phyloP scores from a whole-genome alignment of 164 flowering plant genomes.

The Paratinospora sagittata region DNA sequence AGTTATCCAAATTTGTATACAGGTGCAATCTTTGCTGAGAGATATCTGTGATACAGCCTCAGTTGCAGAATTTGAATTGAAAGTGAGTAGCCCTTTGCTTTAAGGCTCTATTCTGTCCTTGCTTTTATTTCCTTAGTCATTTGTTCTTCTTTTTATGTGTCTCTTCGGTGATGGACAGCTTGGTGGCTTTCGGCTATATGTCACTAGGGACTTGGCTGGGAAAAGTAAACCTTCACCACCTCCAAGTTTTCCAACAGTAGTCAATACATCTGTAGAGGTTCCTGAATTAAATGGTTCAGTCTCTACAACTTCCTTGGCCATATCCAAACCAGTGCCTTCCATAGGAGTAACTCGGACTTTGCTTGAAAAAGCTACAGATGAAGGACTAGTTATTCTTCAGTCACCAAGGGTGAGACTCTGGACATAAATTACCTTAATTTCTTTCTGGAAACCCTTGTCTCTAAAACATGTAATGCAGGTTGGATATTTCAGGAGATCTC shows the following conservation, averaged over 20 bases:
- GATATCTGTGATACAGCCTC: constrained; percentile 67
- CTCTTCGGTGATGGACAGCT: constrained; percentile 34
- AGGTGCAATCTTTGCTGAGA: constrained; percentile 63
- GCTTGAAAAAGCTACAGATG: constrained; percentile 65
- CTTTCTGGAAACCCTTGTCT: background rate
- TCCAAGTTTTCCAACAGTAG: constrained; percentile 29
- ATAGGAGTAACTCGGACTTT: constrained; percentile 25
- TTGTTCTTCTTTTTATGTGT: background rate
- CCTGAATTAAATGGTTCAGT: constrained; percentile 44
- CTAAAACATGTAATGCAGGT: constrained; percentile 45
- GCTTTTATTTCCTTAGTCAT: background rate
- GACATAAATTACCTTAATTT: background rate
- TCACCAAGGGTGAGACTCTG: constrained; percentile 56
- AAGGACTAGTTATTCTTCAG: constrained; percentile 51
- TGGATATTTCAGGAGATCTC: constrained; percentile 64
- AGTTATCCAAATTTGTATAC: constrained; percentile 10
- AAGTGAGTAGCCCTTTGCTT: constrained; percentile 35
- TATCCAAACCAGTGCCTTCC: constrained; percentile 34
- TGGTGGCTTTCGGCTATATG: constrained; percentile 55
- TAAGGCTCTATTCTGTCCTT: constrained; percentile 4
- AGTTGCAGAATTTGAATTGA: constrained; percentile 71
- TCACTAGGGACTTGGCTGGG: constrained; percentile 42
- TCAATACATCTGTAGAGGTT: constrained; percentile 21
- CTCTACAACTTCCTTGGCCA: constrained; percentile 46
- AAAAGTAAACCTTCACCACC: constrained; percentile 28